phyloP scores from a whole-genome alignment of 1,139 yeast genomes.

The Scheffersomyces cryptocercus region DNA sequence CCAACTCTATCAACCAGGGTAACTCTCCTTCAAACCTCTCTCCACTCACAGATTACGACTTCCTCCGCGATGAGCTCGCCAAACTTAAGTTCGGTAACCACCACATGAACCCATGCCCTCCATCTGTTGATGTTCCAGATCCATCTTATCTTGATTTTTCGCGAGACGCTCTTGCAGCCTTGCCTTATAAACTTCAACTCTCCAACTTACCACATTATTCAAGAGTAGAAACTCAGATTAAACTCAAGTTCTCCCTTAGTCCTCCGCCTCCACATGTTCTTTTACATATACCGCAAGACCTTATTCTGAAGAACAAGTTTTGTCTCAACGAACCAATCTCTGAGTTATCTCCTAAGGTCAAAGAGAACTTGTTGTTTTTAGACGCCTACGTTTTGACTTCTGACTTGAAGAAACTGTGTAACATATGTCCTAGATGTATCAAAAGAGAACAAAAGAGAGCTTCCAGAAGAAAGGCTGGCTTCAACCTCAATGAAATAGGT shows the following conservation, averaged over 20 bases:
- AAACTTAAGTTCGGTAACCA: constrained; percentile 59
- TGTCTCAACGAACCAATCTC: constrained; percentile 55
- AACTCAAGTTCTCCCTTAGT: constrained; percentile 61
- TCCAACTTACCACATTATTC: constrained; percentile 74
- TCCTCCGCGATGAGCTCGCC: constrained; percentile 52
- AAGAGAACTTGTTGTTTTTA: constrained; percentile 56
- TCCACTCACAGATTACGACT: constrained; percentile 42
- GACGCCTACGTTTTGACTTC: constrained; percentile 70
- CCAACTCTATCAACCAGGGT: no score
- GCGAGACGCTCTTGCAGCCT: constrained; percentile 32
- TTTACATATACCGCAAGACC: constrained; percentile 80
- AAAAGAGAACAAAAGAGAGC: constrained; percentile 93
- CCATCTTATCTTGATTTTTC: constrained; percentile 42
- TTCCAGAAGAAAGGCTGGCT: constrained; percentile 76
- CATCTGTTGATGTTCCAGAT: constrained; percentile 30
- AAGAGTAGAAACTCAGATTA: constrained; percentile 94
- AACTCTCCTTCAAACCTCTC: neutral
- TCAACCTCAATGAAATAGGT: constrained; percentile 45
- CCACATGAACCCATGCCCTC: constrained; percentile 41
- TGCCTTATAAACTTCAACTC: constrained; percentile 62
- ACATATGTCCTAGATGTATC: constrained; percentile 84
- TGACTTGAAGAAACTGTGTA: constrained; percentile 56
- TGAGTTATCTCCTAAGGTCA: constrained; percentile 44
- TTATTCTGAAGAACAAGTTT: constrained; percentile 79
- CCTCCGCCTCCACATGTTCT: constrained; percentile 75